Conservation (phyloP, 1,139 yeast genomes). For the Taphrina populina region DNA sequence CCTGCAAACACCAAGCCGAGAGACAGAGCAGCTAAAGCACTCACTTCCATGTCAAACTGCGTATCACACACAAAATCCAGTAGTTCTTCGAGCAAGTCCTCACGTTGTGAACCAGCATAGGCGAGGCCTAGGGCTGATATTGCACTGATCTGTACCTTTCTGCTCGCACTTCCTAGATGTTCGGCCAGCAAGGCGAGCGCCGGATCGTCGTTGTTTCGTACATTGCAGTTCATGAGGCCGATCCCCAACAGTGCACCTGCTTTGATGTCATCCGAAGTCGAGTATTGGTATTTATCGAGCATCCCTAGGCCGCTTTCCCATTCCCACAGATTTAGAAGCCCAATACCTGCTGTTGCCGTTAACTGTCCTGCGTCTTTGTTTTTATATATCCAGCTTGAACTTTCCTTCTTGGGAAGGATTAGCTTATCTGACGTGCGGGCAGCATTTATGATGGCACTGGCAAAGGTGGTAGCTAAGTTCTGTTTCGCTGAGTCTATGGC, state of each 20-base stretch:
- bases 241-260: conserved; percentile 97
- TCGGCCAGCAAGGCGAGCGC: conserved; percentile 77
- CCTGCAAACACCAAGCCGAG: conserved; percentile 95
- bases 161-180: conserved; percentile 58
- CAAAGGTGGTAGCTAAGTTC: conserved; percentile 92
- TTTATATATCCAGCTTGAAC: conserved; percentile 81
- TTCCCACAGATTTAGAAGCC: conserved; percentile 90
- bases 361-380: conserved; percentile 91
- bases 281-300: conserved; percentile 83
- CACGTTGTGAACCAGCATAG: conserved; percentile 90
- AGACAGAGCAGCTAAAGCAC: conserved; percentile 84
- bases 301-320: conserved; percentile 83
- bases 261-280: conserved; percentile 80
- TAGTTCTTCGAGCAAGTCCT: conserved; percentile 72
- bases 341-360: conserved; percentile 91
- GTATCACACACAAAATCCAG: conserved; percentile 86
- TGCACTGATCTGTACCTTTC: conserved; percentile 70
- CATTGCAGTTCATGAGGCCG: conserved; percentile 91
- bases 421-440: conserved; percentile 88
- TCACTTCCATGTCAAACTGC: conserved; percentile 69
- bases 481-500: conserved; percentile 93
- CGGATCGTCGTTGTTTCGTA: conserved; percentile 94
- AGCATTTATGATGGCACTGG: conserved; percentile 83
- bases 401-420: conserved; percentile 60
- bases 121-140: conserved; percentile 91